Conservation (phyloP, 306 rosid species). For the Cajanus cajan region DNA sequence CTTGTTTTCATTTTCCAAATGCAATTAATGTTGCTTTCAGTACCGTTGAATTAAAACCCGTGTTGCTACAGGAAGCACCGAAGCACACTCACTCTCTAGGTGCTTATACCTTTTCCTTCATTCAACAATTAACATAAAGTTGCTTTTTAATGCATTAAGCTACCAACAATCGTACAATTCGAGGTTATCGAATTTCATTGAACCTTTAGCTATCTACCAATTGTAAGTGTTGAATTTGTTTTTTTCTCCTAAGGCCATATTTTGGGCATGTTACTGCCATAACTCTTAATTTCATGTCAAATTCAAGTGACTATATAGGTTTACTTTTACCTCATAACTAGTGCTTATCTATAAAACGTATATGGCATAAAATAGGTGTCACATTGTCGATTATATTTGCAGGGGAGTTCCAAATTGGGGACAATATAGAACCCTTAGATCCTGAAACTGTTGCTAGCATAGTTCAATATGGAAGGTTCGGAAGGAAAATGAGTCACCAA, state of each 20-base stretch:
- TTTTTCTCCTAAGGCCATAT: not conserved
- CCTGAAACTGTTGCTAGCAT: slow-evolving; percentile 58
- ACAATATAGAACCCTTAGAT: slow-evolving; percentile 58
- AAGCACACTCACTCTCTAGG: not conserved
- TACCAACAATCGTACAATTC: not conserved
- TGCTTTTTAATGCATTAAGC: not conserved
- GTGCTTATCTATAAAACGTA: not conserved
- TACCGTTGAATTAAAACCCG: not conserved
- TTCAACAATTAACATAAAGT: not conserved
- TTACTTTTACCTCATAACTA: not conserved
- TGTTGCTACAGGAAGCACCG: not conserved
- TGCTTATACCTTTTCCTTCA: not conserved
- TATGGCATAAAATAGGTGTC: not conserved
- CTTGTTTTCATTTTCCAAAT: not conserved
- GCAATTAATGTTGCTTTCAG: slow-evolving; percentile 1
- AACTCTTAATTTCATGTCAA: slow-evolving; percentile 2
- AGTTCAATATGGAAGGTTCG: slow-evolving; percentile 61
- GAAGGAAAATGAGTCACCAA: slow-evolving; percentile 34
- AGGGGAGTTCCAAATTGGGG: slow-evolving; percentile 91
- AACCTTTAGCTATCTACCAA: not conserved
- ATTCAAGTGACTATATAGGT: not conserved
- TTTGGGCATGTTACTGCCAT: not conserved
- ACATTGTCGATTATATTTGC: slow-evolving; percentile 31
- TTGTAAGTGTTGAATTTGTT: not conserved
- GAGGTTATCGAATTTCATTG: not conserved